A percentile compares a stretch with the other conserved stretches of the same genome.
Evolutionary conservation across 768 basidiomycete species (phyloP).

Genomic region (Tremella mesenterica): DNA sequence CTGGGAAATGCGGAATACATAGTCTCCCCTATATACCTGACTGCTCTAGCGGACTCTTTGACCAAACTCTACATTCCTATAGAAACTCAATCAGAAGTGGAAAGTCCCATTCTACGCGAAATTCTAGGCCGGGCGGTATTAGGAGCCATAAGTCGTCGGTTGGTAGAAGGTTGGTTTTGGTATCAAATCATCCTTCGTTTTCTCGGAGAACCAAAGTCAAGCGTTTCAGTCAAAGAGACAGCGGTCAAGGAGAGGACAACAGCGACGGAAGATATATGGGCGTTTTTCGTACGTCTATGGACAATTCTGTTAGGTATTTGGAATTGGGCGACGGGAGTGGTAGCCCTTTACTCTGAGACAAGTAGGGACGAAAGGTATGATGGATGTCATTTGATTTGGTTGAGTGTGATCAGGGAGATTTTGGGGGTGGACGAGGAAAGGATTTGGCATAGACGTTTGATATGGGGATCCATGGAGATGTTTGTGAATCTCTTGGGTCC

Average conservation of each 20-base stretch:
- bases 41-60: constrained; percentile 56
- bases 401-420: constrained; percentile 8
- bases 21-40: constrained; percentile 30
- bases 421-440: constrained; percentile 9
- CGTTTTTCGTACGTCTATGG: constrained; percentile 1
- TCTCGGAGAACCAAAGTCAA: constrained; percentile 48
- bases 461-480: constrained; percentile 20
- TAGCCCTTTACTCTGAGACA: constrained; percentile 6
- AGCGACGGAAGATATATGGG: not conserved
- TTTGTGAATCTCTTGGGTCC: constrained; percentile 9
- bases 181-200: constrained; percentile 60
- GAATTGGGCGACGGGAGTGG: not conserved
- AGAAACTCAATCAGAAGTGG: constrained; percentile 59
- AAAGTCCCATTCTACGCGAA: constrained; percentile 78
- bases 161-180: constrained; percentile 87
- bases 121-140: constrained; percentile 69
- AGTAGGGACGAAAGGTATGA: not conserved
- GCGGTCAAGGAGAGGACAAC: not conserved
- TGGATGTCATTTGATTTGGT: constrained; percentile 4
- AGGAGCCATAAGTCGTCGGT: constrained; percentile 51
- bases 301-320: not conserved
- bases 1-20: constrained; percentile 7
- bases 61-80: constrained; percentile 62
- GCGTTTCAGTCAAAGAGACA: not conserved
- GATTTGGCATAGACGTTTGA: constrained; percentile 12